A percentile compares a stretch with the other conserved stretches of the same genome.
These are phyloP conservation scores for Royoungia palumana DNA, from an alignment of 768 basidiomycete species.

Conservation along the genomic window DNA sequence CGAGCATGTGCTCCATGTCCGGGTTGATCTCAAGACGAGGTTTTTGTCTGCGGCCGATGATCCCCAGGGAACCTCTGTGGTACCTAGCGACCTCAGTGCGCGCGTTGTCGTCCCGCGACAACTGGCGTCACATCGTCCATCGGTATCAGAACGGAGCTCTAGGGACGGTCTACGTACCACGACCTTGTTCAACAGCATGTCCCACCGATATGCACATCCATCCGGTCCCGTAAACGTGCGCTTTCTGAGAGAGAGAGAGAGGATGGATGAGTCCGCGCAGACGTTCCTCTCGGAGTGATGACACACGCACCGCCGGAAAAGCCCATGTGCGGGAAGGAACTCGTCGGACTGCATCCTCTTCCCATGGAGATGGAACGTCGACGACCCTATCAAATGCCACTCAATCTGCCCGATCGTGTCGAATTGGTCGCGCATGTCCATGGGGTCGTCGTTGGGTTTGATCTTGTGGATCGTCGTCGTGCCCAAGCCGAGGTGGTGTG, in stretches of 20 bases:
- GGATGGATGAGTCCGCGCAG: not conserved
- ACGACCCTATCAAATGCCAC: constrained; percentile 30
- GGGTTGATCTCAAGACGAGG: constrained; percentile 21
- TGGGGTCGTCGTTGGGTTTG: constrained; percentile 16
- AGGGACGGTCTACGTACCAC: constrained; percentile 14
- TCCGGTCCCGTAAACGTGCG: constrained; percentile 34
- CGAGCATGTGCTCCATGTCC: constrained; percentile 22
- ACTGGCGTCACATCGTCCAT: constrained; percentile 4
- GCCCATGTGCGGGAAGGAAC: constrained; percentile 24
- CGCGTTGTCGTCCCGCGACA: constrained; percentile 18
- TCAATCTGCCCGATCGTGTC: constrained; percentile 33
- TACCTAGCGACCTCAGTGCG: constrained; percentile 20
- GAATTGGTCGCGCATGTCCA: constrained; percentile 30
- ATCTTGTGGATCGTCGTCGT: constrained; percentile 28
- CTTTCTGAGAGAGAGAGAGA: constrained; percentile 7
- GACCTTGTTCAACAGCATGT: constrained; percentile 11
- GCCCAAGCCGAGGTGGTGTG: constrained; percentile 4
- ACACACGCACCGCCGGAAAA: constrained; percentile 21
- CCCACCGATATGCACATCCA: constrained; percentile 35
- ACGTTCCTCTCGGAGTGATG: not conserved
- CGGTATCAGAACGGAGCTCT: not conserved
- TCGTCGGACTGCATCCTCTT: constrained; percentile 22
- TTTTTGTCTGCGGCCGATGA: constrained; percentile 16
- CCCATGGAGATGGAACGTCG: constrained; percentile 29
- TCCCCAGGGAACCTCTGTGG: constrained; percentile 15